phyloP scores from a whole-genome alignment of 129 eudicot genomes.

The Helianthus tuberosus region DNA sequence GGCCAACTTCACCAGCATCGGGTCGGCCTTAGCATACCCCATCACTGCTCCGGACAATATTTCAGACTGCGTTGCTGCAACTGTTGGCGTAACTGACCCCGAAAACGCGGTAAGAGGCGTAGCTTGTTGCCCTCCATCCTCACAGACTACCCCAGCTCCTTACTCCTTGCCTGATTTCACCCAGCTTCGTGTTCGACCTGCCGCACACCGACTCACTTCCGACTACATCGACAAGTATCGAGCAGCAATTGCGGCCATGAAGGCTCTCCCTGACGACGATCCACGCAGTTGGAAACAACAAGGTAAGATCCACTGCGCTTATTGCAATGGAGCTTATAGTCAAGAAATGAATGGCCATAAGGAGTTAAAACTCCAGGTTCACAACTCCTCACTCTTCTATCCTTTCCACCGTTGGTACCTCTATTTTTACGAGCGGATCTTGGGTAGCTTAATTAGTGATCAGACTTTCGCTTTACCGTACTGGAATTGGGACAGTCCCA shows the following conservation, averaged over 20 bases:
- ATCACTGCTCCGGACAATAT: background rate
- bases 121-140: slow-evolving; percentile 24
- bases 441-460: slow-evolving; percentile 41
- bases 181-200: background rate
- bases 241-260: slow-evolving; percentile 38
- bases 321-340: slow-evolving; percentile 39
- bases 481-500: slow-evolving; percentile 58
- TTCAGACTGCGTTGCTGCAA: background rate
- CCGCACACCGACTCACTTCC: background rate
- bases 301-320: slow-evolving; percentile 53
- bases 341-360: slow-evolving; percentile 31
- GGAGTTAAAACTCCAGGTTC: slow-evolving; percentile 30
- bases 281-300: slow-evolving; percentile 47
- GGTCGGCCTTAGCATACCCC: background rate
- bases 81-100: background rate
- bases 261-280: slow-evolving; percentile 39
- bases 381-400: slow-evolving; percentile 44
- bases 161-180: background rate
- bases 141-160: background rate
- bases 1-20: background rate
- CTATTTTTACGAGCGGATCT: slow-evolving; percentile 39
- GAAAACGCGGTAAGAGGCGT: background rate
- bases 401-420: slow-evolving; percentile 43
- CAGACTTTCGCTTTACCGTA: slow-evolving; percentile 57
- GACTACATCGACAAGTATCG: slow-evolving; percentile 29